Evolutionary conservation across 1,139 yeast genomes (phyloP), one percentile per base, ranked within the genome.

Genomic region (Candida pseudoviswanathii): DNA sequence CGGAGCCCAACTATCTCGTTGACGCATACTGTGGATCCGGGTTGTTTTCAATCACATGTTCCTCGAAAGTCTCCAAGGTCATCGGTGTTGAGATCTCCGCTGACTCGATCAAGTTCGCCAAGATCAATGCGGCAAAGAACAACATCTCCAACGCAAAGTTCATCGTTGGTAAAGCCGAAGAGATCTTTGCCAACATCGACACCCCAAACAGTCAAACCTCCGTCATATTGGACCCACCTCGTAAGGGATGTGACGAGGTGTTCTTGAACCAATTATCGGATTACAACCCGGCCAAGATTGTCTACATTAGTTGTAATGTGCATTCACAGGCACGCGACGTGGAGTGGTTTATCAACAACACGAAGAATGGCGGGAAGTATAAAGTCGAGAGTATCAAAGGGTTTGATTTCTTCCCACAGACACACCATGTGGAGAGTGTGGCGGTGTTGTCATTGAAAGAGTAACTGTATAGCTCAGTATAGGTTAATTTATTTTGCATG

Each of bases 11-110:
- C 54, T 91, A 85, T 65, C 73, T 94, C 48, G 97, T 94, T 27
- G 99, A 94, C 67, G 97, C 99, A 0, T 94, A 94, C 70, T 94
- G 99, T 75, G 99, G 99, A 2, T 89, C 97, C 2, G 99, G 99
- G 0, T 73, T 94, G 45, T 94, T 94, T 66, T 88, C 96, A 51
- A 86, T 94, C 49, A 84, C 97, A 5, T 87, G 96, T 60, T 85
- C 96, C 25, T 70, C 80, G 24, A 85, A 88, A 40, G 96, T 91
- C 10, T 85, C 87, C 42, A 80, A 80, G 57, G 96, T 91, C 2
- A 82, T 90, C 56, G 99, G 99, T 31, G 99, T 94, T 26, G 99
- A 94, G 67, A 92, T 94, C 8, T 85, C 96, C 46, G 94, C 94
- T 26, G 96, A 91, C 58, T 86, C 96, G 47, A 96, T 94, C 51